These are phyloP conservation scores for Eustoma russellianum DNA, from an alignment of 257 asterid genomes.

Conservation along the genomic window DNA sequence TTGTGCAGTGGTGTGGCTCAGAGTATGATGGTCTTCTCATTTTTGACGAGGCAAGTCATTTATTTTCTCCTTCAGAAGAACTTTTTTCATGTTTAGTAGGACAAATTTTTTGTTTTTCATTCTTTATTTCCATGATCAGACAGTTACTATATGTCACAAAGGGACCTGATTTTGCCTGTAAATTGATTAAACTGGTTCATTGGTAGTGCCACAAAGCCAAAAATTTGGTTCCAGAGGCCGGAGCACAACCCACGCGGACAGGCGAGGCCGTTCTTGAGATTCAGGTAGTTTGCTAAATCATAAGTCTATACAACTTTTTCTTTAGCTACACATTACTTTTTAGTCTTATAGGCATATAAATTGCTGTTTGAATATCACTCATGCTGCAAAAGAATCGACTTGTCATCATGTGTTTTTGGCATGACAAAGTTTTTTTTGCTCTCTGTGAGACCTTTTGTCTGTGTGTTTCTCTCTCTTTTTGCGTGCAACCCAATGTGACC, in stretches of 20 bases:
- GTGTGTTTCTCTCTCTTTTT: background rate
- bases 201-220: conserved; percentile 95
- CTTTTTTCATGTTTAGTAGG: background rate
- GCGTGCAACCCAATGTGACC: too few relatives aligned
- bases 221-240: conserved; percentile 96
- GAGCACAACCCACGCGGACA: conserved; percentile 89
- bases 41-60: conserved; percentile 78
- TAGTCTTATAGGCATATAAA: background rate
- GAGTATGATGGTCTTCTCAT: conserved; percentile 75
- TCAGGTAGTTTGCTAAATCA: conserved; percentile 50
- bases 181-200: conserved; percentile 17
- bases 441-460: background rate
- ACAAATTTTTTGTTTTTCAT: background rate
- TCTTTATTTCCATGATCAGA: background rate
- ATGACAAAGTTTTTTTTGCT: background rate
- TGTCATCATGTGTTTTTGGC: background rate
- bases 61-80: background rate
- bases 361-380: background rate
- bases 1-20: conserved; percentile 87
- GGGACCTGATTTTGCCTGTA: background rate
- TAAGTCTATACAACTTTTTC: background rate
- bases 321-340: background rate
- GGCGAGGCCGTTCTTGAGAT: conserved; percentile 99
- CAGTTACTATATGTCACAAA: background rate
- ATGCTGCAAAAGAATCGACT: background rate